Percentiles rank a stretch among this genome's conserved stretches.
Evolutionary conservation across 305 asterid species (phyloP).

Genomic region (Ruellia speciosa): DNA sequence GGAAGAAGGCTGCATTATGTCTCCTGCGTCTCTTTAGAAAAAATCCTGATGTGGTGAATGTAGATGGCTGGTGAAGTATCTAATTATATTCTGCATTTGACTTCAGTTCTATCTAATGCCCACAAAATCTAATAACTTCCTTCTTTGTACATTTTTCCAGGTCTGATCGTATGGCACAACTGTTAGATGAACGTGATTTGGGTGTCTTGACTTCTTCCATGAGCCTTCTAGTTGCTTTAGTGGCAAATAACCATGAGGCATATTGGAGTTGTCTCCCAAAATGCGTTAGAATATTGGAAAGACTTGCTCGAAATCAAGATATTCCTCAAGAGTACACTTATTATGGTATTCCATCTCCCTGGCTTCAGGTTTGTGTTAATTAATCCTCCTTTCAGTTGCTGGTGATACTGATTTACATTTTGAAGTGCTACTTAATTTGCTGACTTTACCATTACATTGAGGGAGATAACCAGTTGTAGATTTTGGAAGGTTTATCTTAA

Average conservation of each 20-base stretch:
- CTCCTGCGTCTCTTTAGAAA: slow-evolving; percentile 87
- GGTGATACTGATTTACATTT: neutral
- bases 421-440: neutral
- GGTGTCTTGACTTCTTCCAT: slow-evolving; percentile 94
- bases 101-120: neutral
- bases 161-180: slow-evolving; percentile 97
- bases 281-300: slow-evolving; percentile 85
- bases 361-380: slow-evolving; percentile 91
- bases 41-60: slow-evolving; percentile 97
- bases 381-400: neutral
- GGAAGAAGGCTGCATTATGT: slow-evolving; percentile 98
- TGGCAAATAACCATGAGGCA: slow-evolving; percentile 86
- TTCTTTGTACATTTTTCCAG: slow-evolving; percentile 35
- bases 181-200: slow-evolving; percentile 95
- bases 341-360: slow-evolving; percentile 98
- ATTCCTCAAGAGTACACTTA: slow-evolving; percentile 98
- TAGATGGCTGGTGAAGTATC: slow-evolving; percentile 84
- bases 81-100: slow-evolving; percentile 18
- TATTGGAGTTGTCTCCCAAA: slow-evolving; percentile 98
- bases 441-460: neutral
- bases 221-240: slow-evolving; percentile 96
- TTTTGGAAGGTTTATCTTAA: neutral
- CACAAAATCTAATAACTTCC: slow-evolving; percentile 9
- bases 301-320: slow-evolving; percentile 93
- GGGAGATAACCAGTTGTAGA: neutral